These are phyloP conservation scores for Xerocomus brunneocitrinus DNA, from an alignment of 768 basidiomycete genomes.

Conservation along the genomic window DNA sequence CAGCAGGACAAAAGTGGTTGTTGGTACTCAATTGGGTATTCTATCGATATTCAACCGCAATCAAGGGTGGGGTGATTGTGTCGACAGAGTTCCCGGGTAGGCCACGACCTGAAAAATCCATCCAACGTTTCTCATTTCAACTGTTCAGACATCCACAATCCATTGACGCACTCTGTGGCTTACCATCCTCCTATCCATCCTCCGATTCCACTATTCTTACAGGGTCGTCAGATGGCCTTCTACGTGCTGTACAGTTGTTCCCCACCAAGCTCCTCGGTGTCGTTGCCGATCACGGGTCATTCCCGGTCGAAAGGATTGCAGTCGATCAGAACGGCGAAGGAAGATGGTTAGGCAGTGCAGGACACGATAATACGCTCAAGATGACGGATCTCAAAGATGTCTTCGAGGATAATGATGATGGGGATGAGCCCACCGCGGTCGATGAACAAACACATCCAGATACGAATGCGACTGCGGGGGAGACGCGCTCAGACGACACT, in stretches of 20 bases:
- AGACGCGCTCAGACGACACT: conserved; percentile 3
- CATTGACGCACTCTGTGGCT: conserved; percentile 76
- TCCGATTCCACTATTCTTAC: conserved; percentile 74
- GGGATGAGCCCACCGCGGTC: conserved; percentile 16
- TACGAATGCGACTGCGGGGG: conserved; percentile 7
- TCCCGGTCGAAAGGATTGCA: conserved; percentile 84
- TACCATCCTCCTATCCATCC: conserved; percentile 59
- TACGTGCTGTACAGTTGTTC: conserved; percentile 81
- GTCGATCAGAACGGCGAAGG: conserved; percentile 53
- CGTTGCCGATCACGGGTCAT: conserved; percentile 87
- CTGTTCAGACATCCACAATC: conserved; percentile 80
- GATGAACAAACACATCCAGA: conserved; percentile 21
- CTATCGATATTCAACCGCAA: conserved; percentile 85
- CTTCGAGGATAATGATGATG: conserved; percentile 42
- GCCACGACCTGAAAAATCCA: conserved; percentile 17
- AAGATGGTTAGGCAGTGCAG: conserved; percentile 90
- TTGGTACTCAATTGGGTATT: conserved; percentile 87
- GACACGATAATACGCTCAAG: conserved; percentile 83
- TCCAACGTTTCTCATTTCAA: conserved; percentile 9
- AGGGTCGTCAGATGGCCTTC: conserved; percentile 87
- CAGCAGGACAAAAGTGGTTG: conserved; percentile 76
- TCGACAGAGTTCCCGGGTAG: conserved; percentile 84
- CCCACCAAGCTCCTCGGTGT: conserved; percentile 89
- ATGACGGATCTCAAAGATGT: conserved; percentile 81
- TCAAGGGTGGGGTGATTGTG: conserved; percentile 89